These are phyloP conservation scores for Leishmania tarentolae DNA, from an alignment of 208 protist species.

Conservation along the genomic window DNA sequence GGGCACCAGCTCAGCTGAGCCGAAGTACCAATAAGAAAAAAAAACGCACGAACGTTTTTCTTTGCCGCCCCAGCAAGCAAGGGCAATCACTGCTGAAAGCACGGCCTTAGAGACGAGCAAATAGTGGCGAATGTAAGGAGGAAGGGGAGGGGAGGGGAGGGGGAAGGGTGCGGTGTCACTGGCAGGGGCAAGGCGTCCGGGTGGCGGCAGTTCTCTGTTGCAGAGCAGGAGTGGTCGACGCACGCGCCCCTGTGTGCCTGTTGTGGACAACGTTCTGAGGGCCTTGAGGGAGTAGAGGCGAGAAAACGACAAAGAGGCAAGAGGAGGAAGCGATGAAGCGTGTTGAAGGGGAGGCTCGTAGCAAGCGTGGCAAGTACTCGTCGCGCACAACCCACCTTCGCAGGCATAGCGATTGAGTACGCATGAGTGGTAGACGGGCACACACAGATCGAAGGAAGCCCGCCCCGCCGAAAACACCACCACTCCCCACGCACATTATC, in stretches of 20 bases:
- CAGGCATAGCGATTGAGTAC: too few species aligned
- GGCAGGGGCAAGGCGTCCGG: neutral
- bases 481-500: neutral
- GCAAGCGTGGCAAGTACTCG: neutral
- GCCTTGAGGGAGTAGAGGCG: neutral
- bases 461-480: neutral
- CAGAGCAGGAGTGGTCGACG: neutral
- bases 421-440: neutral
- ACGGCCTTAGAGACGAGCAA: neutral
- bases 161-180: neutral
- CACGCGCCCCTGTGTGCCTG: neutral
- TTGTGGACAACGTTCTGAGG: neutral
- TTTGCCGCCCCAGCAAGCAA: neutral
- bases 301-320: neutral
- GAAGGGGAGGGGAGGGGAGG: neutral
- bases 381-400: neutral
- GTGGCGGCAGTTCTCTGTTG: neutral
- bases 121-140: neutral
- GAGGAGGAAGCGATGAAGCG: too few species aligned
- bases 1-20: neutral
- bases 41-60: neutral
- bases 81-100: neutral
- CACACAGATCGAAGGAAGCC: neutral
- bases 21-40: neutral
- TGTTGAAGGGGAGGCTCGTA: too few species aligned